Percentiles rank a stretch among this genome's conserved stretches.
Conservation (phyloP, 139 green algal genomes). For the Coelastrella sp. region DNA sequence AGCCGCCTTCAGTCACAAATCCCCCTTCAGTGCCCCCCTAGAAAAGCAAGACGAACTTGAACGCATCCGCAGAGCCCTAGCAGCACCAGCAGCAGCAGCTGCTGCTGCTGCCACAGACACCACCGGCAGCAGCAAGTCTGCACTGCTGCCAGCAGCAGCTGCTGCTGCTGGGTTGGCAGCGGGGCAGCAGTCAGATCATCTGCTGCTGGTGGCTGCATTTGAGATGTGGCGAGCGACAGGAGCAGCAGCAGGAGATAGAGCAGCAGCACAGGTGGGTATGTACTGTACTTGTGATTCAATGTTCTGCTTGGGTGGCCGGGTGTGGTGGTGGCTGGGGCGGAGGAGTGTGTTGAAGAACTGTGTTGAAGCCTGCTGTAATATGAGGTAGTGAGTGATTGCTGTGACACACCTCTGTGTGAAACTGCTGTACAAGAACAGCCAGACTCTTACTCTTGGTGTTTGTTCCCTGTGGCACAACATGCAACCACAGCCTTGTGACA, state of each 20-base stretch:
- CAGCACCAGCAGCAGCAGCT: slow-evolving; percentile 46
- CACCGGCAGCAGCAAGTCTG: slow-evolving; percentile 69
- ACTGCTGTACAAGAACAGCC: too few species aligned
- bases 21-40: slow-evolving; percentile 72
- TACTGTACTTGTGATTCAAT: too few species aligned
- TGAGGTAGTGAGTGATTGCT: too few species aligned
- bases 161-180: slow-evolving; percentile 69
- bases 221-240: slow-evolving; percentile 71
- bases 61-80: slow-evolving; percentile 58
- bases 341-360: too few species aligned
- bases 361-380: too few species aligned
- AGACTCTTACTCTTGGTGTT: too few species aligned
- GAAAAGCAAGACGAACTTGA: slow-evolving; percentile 71
- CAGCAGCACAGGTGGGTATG: slow-evolving; percentile 32
- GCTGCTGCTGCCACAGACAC: too few species aligned
- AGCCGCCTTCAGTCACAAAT: slow-evolving; percentile 81
- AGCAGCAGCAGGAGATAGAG: slow-evolving; percentile 2
- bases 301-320: too few species aligned
- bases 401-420: too few species aligned
- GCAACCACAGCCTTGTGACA: too few species aligned
- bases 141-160: slow-evolving; percentile 87
- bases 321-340: too few species aligned
- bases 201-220: slow-evolving; percentile 91
- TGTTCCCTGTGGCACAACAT: too few species aligned
- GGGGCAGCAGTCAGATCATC: slow-evolving; percentile 94